Conservation (phyloP, 2,329 filamentous ascomycete genomes). For the Fusarium piperis region DNA sequence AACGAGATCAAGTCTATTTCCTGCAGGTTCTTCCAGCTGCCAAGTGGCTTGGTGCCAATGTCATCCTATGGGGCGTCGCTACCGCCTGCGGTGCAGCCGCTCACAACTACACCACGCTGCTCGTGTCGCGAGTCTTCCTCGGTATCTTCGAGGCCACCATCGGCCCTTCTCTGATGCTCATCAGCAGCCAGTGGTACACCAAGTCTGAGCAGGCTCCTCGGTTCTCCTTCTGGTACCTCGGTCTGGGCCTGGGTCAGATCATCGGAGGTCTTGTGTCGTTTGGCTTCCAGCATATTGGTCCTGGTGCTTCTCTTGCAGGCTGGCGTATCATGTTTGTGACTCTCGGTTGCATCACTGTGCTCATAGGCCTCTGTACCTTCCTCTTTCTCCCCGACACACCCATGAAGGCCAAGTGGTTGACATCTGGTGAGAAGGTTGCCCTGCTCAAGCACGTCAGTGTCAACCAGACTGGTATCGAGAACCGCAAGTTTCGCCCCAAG, state of each 20-base stretch:
- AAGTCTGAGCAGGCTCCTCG: slow-evolving; percentile 69
- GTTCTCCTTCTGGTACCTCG: slow-evolving; percentile 70
- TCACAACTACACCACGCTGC: slow-evolving; percentile 61
- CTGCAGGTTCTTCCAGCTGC: slow-evolving; percentile 69
- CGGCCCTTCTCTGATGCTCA: slow-evolving; percentile 67
- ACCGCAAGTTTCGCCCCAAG: slow-evolving; percentile 61
- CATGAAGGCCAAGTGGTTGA: slow-evolving; percentile 58
- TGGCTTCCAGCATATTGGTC: slow-evolving; percentile 63
- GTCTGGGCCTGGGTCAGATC: slow-evolving; percentile 69
- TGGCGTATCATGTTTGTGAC: slow-evolving; percentile 78
- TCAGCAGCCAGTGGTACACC: slow-evolving; percentile 70
- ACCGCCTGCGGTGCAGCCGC: slow-evolving; percentile 64
- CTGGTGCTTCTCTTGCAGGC: slow-evolving; percentile 65
- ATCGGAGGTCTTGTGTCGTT: slow-evolving; percentile 71
- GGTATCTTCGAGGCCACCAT: slow-evolving; percentile 71
- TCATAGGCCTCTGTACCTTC: slow-evolving; percentile 46
- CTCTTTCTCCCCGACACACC: slow-evolving; percentile 53
- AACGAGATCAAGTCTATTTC: slow-evolving; percentile 56
- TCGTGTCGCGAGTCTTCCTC: slow-evolving; percentile 66
- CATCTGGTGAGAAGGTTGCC: slow-evolving; percentile 58
- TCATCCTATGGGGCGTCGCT: slow-evolving; percentile 67
- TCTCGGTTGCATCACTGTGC: slow-evolving; percentile 62
- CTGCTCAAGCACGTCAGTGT: slow-evolving; percentile 63
- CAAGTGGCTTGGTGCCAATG: slow-evolving; percentile 69
- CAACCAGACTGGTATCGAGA: slow-evolving; percentile 68